Conservation (phyloP, 1,139 yeast species). For the Meyerozyma carpophila region DNA sequence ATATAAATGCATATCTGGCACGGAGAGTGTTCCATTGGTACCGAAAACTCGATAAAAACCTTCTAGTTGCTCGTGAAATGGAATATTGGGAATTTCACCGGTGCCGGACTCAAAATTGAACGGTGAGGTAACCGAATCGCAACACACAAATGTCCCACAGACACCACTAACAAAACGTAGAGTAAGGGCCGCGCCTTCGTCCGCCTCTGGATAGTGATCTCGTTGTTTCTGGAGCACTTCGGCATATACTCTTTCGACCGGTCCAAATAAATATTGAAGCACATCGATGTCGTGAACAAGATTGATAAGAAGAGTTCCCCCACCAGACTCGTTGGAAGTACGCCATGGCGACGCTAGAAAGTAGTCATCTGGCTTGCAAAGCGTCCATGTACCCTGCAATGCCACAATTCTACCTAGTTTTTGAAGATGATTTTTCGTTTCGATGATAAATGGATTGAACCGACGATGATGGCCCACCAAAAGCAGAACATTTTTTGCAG, state of each 20-base stretch:
- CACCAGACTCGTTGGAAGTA: constrained; percentile 26
- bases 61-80: constrained; percentile 20
- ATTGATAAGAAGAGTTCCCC: constrained; percentile 36
- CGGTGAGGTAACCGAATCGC: constrained; percentile 35
- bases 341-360: constrained; percentile 33
- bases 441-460: constrained; percentile 33
- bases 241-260: constrained; percentile 33
- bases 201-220: constrained; percentile 23
- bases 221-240: constrained; percentile 31
- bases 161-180: constrained; percentile 28
- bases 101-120: constrained; percentile 37
- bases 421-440: constrained; percentile 25
- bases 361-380: constrained; percentile 29
- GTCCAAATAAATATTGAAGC: constrained; percentile 33
- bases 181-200: constrained; percentile 37
- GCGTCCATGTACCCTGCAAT: constrained; percentile 36
- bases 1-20: constrained; percentile 32
- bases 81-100: constrained; percentile 38
- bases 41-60: constrained; percentile 38
- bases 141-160: constrained; percentile 34
- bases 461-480: constrained; percentile 39
- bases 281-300: constrained; percentile 38
- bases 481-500: constrained; percentile 18
- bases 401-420: constrained; percentile 31
- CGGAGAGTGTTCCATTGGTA: constrained; percentile 30